Conservation (phyloP, 2,329 filamentous ascomycete genomes). For the Paraconiothyrium brasiliense region DNA sequence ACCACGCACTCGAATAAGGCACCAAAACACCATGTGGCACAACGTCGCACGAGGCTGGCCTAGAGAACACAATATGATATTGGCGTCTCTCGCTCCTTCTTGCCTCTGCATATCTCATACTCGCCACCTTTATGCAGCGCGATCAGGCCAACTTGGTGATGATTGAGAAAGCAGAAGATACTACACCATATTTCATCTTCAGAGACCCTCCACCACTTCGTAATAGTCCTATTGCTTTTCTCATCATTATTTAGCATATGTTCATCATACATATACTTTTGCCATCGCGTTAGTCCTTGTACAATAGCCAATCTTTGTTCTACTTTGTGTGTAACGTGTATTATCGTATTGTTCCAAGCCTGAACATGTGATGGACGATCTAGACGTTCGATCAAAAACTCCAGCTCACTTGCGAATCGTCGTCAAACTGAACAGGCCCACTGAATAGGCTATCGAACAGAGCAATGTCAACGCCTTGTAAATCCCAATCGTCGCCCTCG, state of each 20-base stretch:
- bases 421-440: not conserved
- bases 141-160: not conserved
- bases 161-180: not conserved
- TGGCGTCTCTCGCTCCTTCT: not conserved
- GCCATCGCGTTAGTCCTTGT: too few species aligned
- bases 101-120: too few species aligned
- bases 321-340: too few species aligned
- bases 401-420: not conserved
- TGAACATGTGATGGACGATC: too few species aligned
- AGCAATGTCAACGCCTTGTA: slow-evolving; percentile 24
- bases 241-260: too few species aligned
- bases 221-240: too few species aligned
- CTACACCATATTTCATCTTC: too few species aligned
- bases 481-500: slow-evolving; percentile 14
- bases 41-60: not conserved
- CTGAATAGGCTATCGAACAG: slow-evolving; percentile 24
- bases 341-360: too few species aligned
- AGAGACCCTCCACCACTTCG: not conserved
- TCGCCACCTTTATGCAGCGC: not conserved
- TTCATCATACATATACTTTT: too few species aligned
- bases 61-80: not conserved
- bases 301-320: too few species aligned
- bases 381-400: not conserved
- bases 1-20: not conserved
- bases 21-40: not conserved